Evolutionary conservation across 139 green algal species (phyloP), one percentile per base, ranked within the genome.

Genomic region (Picocystis salinarum): DNA sequence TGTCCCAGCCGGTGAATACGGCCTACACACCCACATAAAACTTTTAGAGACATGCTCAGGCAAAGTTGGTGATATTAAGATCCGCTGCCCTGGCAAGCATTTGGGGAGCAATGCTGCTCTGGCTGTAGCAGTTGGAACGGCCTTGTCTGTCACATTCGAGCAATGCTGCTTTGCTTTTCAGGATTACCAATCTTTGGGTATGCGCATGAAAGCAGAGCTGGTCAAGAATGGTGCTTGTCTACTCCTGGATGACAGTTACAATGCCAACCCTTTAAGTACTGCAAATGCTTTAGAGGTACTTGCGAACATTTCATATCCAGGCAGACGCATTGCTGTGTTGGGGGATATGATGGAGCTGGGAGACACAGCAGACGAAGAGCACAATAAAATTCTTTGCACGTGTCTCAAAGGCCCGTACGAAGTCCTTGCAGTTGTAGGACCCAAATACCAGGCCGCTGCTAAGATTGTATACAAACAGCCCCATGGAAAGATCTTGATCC

Each of bases 261-360:
- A 59, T 42, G 23, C 51, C 30, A 59, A 54, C 45, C 51, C 51
- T 4, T 28, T 31, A 33, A 53, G 42, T 42, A 12, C 40, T 59
- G 20, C 19, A 4, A 13, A 45, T 23, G 9, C 23, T 53, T 19
- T 33, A 15, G 24, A 5, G 19, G 7, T 30, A 18, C 36, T 15
- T 4, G 37, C 12, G n/a, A 5, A 6, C 12, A 34, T 10, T 10
- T 13, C 0, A 5, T 13, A 30, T 6, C 13, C 20, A 44, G 23
- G 33, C 10, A 11, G 18, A 19, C 26, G 25, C 5, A 25, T 52
- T 6, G 42, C 42, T 7, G 12, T 59, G 5, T 23, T 59, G 6
- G 51, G 51, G 12, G 51, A 59, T 26, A 59, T 59, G 51, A 33
- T 59, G 6, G 46, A 53, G 46, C 46, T 53, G 25, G 46, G 46